Percentiles rank a stretch among this genome's conserved stretches.
These are phyloP conservation scores for Xerocomus nothofagi DNA, from an alignment of 1,284 basidiomycete genomes.

Conservation along the genomic window DNA sequence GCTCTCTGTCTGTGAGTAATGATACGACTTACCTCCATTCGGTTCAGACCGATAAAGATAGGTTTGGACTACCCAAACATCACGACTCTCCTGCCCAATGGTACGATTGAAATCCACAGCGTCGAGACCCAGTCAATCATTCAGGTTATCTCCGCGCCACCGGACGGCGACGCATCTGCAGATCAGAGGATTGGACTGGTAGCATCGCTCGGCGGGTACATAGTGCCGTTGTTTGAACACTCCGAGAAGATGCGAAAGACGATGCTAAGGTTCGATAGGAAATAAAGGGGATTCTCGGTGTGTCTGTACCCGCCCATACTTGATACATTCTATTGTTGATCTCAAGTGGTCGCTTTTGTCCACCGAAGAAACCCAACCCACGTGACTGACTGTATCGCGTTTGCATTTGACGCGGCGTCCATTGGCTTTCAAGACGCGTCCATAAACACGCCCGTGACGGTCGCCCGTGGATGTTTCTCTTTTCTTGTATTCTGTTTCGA, in stretches of 20 bases:
- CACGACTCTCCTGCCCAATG: conserved; percentile 74
- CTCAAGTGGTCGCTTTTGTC: background rate
- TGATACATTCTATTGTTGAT: conserved; percentile 14
- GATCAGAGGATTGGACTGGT: conserved; percentile 41
- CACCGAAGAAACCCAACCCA: conserved; percentile 21
- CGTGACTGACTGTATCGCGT: conserved; percentile 26
- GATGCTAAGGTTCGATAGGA: conserved; percentile 25
- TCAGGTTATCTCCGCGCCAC: conserved; percentile 65
- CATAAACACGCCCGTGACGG: conserved; percentile 8
- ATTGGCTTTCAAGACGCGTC: conserved; percentile 15
- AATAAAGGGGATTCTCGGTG: conserved; percentile 21
- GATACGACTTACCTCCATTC: background rate
- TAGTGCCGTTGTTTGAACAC: conserved; percentile 60
- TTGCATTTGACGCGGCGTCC: conserved; percentile 14
- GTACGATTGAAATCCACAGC: conserved; percentile 79
- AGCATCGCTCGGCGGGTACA: conserved; percentile 53
- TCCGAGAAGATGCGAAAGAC: conserved; percentile 55
- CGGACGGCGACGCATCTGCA: conserved; percentile 24
- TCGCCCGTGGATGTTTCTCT: background rate
- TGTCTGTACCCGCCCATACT: conserved; percentile 22
- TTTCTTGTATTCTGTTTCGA: background rate
- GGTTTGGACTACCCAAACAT: conserved; percentile 83
- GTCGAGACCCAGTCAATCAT: conserved; percentile 73
- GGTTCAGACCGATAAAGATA: conserved; percentile 32
- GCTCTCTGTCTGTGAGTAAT: conserved; percentile 68